Evolutionary conservation across 805 yeast species (phyloP), one percentile per base, ranked within the genome.

Genomic region (Nakazawaea populi): DNA sequence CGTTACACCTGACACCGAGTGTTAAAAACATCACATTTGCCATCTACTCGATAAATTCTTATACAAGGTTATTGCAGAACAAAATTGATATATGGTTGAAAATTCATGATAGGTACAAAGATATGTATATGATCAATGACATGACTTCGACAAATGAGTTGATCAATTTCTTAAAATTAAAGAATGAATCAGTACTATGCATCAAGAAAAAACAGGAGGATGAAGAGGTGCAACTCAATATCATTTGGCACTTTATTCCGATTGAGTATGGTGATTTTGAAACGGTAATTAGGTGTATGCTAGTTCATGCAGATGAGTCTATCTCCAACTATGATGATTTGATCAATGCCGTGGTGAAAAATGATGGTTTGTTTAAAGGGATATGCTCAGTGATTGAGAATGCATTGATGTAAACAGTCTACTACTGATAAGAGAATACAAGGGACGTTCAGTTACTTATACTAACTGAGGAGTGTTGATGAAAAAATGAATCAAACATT

Each of bases 31-130:
- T 61, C 4, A 58, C 67, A 11, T 34, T 59, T 27, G 60, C 61
- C 50, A 56, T 63, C 11, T 58, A 52, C 37, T 53, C 60, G 3
- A 48, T 58, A 28, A 60, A 61, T 43, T 59, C 65, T 1, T 62
- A 60, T 43, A 54, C 58, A n/a, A 35, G 52, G 4, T 44, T 60
- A 37, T 51, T 55, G 36, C 55, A 53, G 46, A 44, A 29, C 10
- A 58, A 67, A 47, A 44, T 58, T 2, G 29, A 47, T 4, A 45
- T 54, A 1, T 63, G 65, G 61, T 44, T 54, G 6, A 52, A 55
- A 12, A 37, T 64, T 7, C 55, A 40, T 43, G 57, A 51, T 12
- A 50, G 39, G n/a, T 60, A 55, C 43, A 36, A 44, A 1, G 45
- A 49, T 4, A 37, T 35, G 6, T 56, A 51, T 18, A 10, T 24